Evolutionary conservation across 257 asterid species (phyloP).

Genomic region (Misopates orontium): DNA sequence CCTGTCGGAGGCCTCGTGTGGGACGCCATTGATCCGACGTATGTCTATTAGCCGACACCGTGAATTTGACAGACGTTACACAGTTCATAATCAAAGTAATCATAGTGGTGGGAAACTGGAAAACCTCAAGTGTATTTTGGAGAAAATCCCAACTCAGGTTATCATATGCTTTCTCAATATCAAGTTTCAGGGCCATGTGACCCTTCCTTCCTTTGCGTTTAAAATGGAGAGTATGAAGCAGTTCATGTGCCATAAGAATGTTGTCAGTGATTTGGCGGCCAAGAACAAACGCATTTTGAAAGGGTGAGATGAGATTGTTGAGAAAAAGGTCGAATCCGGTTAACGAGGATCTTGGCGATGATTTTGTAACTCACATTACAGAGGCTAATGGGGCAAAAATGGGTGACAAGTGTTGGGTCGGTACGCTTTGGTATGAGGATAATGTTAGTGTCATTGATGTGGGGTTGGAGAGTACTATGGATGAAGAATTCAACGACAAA

Average conservation of each 20-base stretch:
- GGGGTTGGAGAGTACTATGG: background rate
- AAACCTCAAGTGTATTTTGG: background rate
- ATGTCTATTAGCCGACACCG: background rate
- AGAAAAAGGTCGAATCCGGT: background rate
- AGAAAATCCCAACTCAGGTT: too few species aligned
- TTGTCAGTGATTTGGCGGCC: background rate
- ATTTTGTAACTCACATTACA: slow-evolving; percentile 9
- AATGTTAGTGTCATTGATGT: background rate
- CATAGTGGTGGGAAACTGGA: background rate
- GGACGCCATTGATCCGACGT: background rate
- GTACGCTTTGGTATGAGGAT: background rate
- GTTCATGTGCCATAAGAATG: background rate
- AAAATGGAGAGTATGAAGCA: background rate
- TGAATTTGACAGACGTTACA: background rate
- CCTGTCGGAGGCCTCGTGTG: background rate
- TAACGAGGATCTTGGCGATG: background rate
- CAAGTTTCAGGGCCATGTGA: too few species aligned
- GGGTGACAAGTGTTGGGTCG: background rate
- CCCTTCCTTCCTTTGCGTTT: background rate
- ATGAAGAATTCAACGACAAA: background rate
- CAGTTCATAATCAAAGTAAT: background rate
- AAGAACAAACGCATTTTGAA: background rate
- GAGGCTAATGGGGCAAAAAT: background rate
- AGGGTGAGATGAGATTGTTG: background rate
- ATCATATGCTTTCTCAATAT: too few species aligned